Evolutionary conservation across 1,284 basidiomycete species (phyloP), one percentile per base, ranked within the genome.

Genomic region (Ganoderma sp.): DNA sequence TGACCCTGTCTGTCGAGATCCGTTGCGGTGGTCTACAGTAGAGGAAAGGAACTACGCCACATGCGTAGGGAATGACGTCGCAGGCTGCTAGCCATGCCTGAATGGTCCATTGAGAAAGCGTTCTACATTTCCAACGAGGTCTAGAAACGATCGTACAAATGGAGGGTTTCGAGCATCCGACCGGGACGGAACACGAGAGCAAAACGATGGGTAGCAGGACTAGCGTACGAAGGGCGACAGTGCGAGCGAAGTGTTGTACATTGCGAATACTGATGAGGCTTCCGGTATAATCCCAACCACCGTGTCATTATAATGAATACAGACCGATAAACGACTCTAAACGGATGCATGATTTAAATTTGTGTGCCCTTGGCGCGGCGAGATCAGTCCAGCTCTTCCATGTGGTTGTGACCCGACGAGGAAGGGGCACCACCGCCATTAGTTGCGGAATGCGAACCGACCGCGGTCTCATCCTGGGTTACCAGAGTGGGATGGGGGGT

Each of bases 191-290:
- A 56, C 17, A 32, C 28, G n/a, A 25, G 22, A 60, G 37, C 22
- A 25, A 60, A 22, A 12, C 12, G 34, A 43, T 28, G 41, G 22
- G 37, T 28, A 42, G 58, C 41, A n/a, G 12, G 58, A 41, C n/a
- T 28, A 60, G 58, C 22, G 22, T 39, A 39, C 39, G 56, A n/a
- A 19, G 12, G 37, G 39, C 17, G 39, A 39, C 32, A 41, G 37
- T 60, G 39, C 58, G 39, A 60, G 25, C 39, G 58, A 60, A 4
- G 39, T 25, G 41, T 60, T 60, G 12, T 60, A 60, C 58, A 60
- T 34, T 58, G 34, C 39, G 22, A n/a, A 58, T 37, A 58, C 17
- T 14, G 22, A 39, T 25, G 39, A 60, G 14, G 10, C 52, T 59
- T 39, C 57, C 57, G 37, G 57, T 41, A 25, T 22, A 17, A 42